Evolutionary conservation across 1,284 basidiomycete genomes (phyloP), one percentile per base, ranked within the genome.

Genomic region (Hemileia vastatrix): DNA sequence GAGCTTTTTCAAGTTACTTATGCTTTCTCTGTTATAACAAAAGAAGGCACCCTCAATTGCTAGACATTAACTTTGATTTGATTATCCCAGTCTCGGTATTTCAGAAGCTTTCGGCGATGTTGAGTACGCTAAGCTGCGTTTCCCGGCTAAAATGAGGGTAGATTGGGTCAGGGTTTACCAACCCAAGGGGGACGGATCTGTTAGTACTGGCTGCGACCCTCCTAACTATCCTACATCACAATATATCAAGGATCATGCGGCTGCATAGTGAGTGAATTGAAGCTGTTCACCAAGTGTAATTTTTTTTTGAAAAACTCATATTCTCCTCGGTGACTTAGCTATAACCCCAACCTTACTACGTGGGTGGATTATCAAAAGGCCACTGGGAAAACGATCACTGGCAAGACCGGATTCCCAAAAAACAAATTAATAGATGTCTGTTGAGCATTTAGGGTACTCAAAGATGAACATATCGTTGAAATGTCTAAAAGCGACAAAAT

Each of bases 131-230:
- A 64, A 60, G 51, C 64, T 67, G 6, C 36, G 36, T 6, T 63
- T 67, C 49, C 66, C 66, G n/a, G 53, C 55, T 9, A 57, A 66
- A 36, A 60, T 67, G 60, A 24, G 49, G 15, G 61, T 67, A 47
- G 65, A 66, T 44, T 66, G 65, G 65, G 62, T 66, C 24, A 27
- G 65, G 33, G 65, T 66, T 21, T 66, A 64, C 43, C 65, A 66
- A n/a, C 65, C 65, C 4, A 49, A 18, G 4, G 65, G 52, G 48
- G 63, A 64, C 57, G 76, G 82, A 58, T 73, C 80, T 6, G 81
- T 85, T 58, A 88, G 87, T 72, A 80, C 90, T 40, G 88, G 90
- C 1, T 94, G 91, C 72, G 86, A 91, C 71, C 90, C 90, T 1
- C 74, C 78, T 21, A 81, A 83, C 55, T 86, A 84, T 76, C 91